These are phyloP conservation scores for Phanerodontia chrysosporium DNA, from an alignment of 768 basidiomycete species.

Conservation along the genomic window DNA sequence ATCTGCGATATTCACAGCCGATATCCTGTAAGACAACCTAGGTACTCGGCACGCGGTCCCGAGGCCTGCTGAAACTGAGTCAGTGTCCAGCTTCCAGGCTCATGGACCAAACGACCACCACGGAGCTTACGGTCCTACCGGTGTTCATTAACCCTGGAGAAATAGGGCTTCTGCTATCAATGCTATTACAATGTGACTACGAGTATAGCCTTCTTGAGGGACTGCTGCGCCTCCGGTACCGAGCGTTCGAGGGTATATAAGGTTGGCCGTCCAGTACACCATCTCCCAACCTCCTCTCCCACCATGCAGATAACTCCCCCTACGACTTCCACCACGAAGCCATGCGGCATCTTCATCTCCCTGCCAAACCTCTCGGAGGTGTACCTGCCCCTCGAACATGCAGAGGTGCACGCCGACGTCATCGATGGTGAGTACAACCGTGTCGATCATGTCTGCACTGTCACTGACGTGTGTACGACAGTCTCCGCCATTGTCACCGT, in stretches of 20 bases:
- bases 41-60: no score
- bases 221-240: not conserved
- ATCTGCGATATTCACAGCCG: no score
- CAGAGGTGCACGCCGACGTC: constrained; percentile 3
- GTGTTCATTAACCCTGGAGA: no score
- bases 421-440: constrained; percentile 7
- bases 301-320: not conserved
- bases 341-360: not conserved
- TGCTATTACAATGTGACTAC: no score
- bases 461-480: not conserved
- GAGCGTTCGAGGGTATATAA: not conserved
- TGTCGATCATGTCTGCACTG: no score
- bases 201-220: not conserved
- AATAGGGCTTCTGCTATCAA: no score
- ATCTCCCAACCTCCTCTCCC: not conserved
- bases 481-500: constrained; percentile 7
- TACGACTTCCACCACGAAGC: not conserved
- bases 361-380: not conserved
- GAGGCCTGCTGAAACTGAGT: no score
- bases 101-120: no score
- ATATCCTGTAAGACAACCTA: no score
- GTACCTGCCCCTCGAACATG: constrained; percentile 5
- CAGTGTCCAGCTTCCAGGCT: no score
- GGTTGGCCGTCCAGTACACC: not conserved
- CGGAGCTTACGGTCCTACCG: no score